These are phyloP conservation scores for Globisporangium spiculum DNA, from an alignment of 352 stramenopile genomes.

Conservation along the genomic window DNA sequence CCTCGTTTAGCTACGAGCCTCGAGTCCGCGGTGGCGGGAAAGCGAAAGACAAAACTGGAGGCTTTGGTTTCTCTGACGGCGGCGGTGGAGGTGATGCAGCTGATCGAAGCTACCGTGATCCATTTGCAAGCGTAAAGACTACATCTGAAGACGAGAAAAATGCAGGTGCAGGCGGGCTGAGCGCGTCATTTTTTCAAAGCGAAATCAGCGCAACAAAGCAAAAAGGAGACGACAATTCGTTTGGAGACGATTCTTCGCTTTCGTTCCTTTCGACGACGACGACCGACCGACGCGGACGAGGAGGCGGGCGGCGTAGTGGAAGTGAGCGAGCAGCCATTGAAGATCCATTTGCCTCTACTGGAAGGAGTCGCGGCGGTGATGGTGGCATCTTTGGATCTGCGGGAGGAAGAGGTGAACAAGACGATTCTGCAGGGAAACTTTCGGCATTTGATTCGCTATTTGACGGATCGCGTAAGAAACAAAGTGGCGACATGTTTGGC, in stretches of 20 bases:
- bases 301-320: conserved; percentile 11
- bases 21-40: conserved; percentile 7
- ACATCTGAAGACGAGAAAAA: conserved; percentile 9
- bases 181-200: conserved; percentile 37
- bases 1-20: conserved; percentile 15
- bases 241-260: conserved; percentile 17
- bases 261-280: conserved; percentile 25
- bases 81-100: not conserved
- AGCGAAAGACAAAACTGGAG: not conserved
- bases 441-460: conserved; percentile 31
- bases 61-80: not conserved
- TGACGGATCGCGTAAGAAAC: conserved; percentile 5
- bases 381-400: not conserved
- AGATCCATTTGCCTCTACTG: conserved; percentile 18
- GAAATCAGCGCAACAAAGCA: not conserved
- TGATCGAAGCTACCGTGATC: conserved; percentile 7
- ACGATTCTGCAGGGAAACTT: not conserved
- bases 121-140: conserved; percentile 6
- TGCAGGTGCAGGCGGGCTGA: conserved; percentile 15
- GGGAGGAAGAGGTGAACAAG: not conserved
- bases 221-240: not conserved
- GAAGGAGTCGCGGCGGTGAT: not conserved
- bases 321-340: not conserved
- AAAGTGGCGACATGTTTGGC: not conserved
- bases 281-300: conserved; percentile 23